These are phyloP conservation scores for Theobroma cacao DNA, from an alignment of 345 rosid species.

Conservation along the genomic window DNA sequence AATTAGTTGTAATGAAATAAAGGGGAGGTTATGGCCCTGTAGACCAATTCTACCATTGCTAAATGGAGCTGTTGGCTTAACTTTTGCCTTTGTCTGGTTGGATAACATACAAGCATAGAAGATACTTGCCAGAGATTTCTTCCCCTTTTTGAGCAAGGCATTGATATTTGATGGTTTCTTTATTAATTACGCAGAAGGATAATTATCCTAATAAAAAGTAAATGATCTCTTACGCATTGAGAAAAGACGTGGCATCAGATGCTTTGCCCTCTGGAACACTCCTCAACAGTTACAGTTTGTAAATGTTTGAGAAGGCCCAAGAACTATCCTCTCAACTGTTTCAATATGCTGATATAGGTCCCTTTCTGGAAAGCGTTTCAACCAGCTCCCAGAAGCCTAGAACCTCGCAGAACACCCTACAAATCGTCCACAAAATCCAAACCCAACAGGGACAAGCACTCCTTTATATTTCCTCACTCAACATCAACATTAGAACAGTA, in stretches of 20 bases:
- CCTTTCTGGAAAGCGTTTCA: background rate
- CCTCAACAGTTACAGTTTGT: background rate
- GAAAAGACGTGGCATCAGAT: background rate
- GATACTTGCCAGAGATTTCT: background rate
- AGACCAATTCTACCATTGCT: background rate
- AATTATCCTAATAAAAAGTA: too few species aligned
- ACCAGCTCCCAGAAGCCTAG: background rate
- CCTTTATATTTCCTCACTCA: background rate
- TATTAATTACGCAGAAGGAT: background rate
- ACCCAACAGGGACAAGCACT: background rate
- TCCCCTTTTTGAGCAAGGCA: background rate
- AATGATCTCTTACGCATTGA: background rate
- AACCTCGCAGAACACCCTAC: background rate
- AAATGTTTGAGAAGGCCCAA: background rate
- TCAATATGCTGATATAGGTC: background rate
- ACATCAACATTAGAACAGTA: background rate
- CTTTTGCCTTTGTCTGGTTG: background rate
- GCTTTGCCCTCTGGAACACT: background rate
- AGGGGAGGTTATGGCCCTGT: too few species aligned
- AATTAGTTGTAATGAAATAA: too few species aligned
- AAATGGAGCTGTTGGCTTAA: background rate
- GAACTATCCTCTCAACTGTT: background rate
- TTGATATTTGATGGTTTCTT: background rate
- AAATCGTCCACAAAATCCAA: background rate
- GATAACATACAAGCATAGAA: background rate